Evolutionary conservation across 2,329 filamentous ascomycete genomes (phyloP), one percentile per base, ranked within the genome.

Genomic region (Daldinia sp.): DNA sequence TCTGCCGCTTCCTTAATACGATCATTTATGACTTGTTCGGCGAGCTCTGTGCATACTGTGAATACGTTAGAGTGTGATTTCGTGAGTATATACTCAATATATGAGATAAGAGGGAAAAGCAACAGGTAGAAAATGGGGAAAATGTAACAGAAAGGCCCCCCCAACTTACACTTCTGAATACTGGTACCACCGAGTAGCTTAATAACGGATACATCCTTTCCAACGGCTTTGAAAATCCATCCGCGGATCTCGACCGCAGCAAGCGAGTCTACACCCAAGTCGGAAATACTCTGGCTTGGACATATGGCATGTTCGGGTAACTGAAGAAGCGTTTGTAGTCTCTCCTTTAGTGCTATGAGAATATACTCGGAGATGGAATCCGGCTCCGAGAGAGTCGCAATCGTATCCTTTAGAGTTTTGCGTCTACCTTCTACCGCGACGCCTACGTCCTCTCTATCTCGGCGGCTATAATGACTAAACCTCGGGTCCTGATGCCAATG

Each of bases 401-500:
- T 62, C 17, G 65, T 58, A 15, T 80, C 75, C 30, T 66, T 64
- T 0, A 80, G 51, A 4, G 58, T 71, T 50, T 67, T 60, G 17
- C 66, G 66, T 15, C 47, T 53, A 25, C 47, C 50, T 0, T 21
- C 53, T 10, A 25, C 51, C 9, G 32, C 25, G 13, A 17, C 39
- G 11, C 32, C 60, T 27, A 13, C 11, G 10, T 72, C 61, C 1
- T 62, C 67, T 4, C 45, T 66, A 0, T 72, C 64, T 4, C 68
- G 61, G 3, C 70, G 25, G 0, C 71, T 75, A 37, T 74, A 77
- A 64, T 83, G 80, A 8, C 75, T 75, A 66, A 82, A 82, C 0
- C 79, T 75, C 1, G 78, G 77, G 64, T 83, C 81, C 3, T 61
- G 61, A 48, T 81, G 79, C 81, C 80, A 83, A 61, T 76, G 75